Conservation (phyloP, 2,329 filamentous ascomycete species). For the Scortechinia acanthostroma region DNA sequence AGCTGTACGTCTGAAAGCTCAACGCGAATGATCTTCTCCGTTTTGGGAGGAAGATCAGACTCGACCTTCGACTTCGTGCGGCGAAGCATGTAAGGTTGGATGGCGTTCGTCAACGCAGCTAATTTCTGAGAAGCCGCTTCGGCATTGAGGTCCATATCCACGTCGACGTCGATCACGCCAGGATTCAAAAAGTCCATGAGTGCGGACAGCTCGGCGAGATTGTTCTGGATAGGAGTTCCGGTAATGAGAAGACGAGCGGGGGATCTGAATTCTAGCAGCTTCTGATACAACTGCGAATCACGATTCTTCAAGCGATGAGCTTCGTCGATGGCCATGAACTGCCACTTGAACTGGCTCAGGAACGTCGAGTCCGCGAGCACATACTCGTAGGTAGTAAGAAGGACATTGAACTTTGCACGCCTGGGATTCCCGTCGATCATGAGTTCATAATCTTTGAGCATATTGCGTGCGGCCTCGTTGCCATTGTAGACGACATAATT, state of each 20-base stretch:
- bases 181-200: constrained; percentile 95
- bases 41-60: constrained; percentile 91
- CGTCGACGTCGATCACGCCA: constrained; percentile 84
- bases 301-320: constrained; percentile 94
- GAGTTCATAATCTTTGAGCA: constrained; percentile 85
- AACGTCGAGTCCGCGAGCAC: constrained; percentile 81
- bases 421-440: constrained; percentile 78
- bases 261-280: constrained; percentile 76
- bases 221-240: constrained; percentile 95
- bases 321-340: constrained; percentile 92
- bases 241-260: constrained; percentile 90
- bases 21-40: constrained; percentile 96
- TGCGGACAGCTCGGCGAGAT: constrained; percentile 82
- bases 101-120: constrained; percentile 74
- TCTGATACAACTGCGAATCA: constrained; percentile 85
- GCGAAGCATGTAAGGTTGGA: constrained; percentile 89
- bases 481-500: constrained; percentile 97
- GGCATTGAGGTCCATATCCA: constrained; percentile 71
- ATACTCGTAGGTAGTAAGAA: constrained; percentile 96
- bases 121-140: constrained; percentile 82
- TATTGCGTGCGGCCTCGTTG: constrained; percentile 75
- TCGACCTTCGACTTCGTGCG: constrained; percentile 97
- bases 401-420: constrained; percentile 92
- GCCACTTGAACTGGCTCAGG: constrained; percentile 88
- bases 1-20: constrained; percentile 93